Base-by-base conservation (phyloP, 768 basidiomycete species). In the Naematelia encephala region DNA sequence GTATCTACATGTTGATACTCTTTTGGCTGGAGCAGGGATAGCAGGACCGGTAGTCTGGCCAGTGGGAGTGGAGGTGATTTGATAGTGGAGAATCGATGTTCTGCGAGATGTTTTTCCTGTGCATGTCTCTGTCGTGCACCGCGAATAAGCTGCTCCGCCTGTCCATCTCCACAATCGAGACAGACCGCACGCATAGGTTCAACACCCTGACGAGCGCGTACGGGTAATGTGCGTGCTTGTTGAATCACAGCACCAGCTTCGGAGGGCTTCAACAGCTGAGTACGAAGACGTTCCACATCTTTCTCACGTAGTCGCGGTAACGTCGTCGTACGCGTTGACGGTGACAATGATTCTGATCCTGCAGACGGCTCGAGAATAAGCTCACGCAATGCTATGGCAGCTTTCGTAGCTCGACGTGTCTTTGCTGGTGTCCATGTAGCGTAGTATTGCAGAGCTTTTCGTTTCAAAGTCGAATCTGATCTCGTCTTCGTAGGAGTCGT, bases 161-260 rank as follows among this genome's bases (percentile, higher is more conserved):
- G 44, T 2, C 27, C 19, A 12, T 66, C 64, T 2, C 42, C 30
- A 28, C 56, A 57, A 39, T 66, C 64, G 19, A 66, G 58, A 28
- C 64, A 66, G 12, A 66, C 58, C 16, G 64, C 64, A 27, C 64
- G 47, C 3, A 43, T 50, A 5, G 61, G 61, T 23, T 58, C 64
- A 3, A 44, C 52, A 39, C 57, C 61, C n/a, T 13, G 27, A 23
- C 16, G 43, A 13, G 42, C 29, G 23, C 43, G 45, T 12, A 61
- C 21, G 12, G 44, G 54, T 21, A 65, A 50, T n/a, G 45, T 42
- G 26, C 60, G 34, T 42, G 60, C 63, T 14, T 51, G 26, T 4
- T 51, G 42, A 39, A 66, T 66, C 29, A 66, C 64, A 45, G 56
- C 26, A 5, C 45, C 52, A 2, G 64, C 64, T 29, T 57, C 30